phyloP scores from a whole-genome alignment of 2,329 filamentous ascomycete species.

The Talaromyces rugulosus region DNA sequence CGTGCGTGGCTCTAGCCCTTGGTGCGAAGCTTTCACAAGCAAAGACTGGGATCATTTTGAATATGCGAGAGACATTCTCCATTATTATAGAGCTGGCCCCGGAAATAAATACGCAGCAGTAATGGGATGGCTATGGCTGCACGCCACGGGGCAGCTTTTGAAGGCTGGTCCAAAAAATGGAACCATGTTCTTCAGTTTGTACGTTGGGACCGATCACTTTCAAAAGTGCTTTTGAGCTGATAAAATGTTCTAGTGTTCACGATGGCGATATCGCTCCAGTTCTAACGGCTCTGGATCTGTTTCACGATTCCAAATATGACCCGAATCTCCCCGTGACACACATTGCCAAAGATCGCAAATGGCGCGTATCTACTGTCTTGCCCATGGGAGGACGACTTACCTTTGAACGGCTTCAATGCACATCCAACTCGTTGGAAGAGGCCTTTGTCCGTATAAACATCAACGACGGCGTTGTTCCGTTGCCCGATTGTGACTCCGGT shows the following conservation, averaged over 20 bases:
- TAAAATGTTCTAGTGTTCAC: constrained; percentile 41
- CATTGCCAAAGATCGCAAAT: constrained; percentile 42
- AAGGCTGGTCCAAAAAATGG: constrained; percentile 42
- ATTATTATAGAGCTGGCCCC: constrained; percentile 57
- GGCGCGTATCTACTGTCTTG: constrained; percentile 53
- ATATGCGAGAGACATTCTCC: constrained; percentile 55
- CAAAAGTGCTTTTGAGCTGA: not conserved
- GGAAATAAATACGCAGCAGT: constrained; percentile 51
- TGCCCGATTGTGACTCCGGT: constrained; percentile 45
- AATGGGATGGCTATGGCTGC: constrained; percentile 58
- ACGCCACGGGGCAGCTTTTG: constrained; percentile 51
- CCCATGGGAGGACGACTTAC: constrained; percentile 56
- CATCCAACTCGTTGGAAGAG: constrained; percentile 16
- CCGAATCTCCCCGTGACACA: constrained; percentile 45
- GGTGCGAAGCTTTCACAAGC: constrained; percentile 54
- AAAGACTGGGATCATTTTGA: constrained; percentile 54
- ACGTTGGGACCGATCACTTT: constrained; percentile 16
- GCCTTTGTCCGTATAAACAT: constrained; percentile 51
- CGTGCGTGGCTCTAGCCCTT: constrained; percentile 50
- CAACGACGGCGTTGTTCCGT: constrained; percentile 53
- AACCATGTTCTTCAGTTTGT: constrained; percentile 56
- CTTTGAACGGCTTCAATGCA: constrained; percentile 51
- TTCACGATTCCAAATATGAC: constrained; percentile 35
- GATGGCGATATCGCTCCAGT: constrained; percentile 57
- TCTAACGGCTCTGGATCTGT: constrained; percentile 49